These are phyloP conservation scores for Avena insularis DNA, from an alignment of 176 grass and related monocot species.

Conservation along the genomic window DNA sequence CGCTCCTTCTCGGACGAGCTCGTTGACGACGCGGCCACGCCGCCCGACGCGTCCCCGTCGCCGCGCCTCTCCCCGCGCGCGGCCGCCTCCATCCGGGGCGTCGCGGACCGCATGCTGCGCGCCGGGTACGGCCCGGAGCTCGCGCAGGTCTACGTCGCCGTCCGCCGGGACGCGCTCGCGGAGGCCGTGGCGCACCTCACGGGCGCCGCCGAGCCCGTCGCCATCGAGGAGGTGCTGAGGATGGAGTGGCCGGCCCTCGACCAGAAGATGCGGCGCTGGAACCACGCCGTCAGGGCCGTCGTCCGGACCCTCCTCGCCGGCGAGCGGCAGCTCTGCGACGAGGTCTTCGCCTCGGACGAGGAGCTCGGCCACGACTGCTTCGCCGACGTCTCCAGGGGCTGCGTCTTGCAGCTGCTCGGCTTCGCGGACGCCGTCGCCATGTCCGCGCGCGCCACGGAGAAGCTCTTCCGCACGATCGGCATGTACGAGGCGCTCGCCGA, in stretches of 20 bases:
- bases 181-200: constrained; percentile 55
- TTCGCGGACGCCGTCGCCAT: constrained; percentile 79
- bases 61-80: constrained; percentile 43
- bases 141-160: constrained; percentile 63
- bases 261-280: constrained; percentile 77
- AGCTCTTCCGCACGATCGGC: constrained; percentile 72
- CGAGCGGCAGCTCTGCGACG: constrained; percentile 64
- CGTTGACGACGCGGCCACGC: constrained; percentile 31
- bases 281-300: constrained; percentile 51
- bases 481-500: constrained; percentile 86
- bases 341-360: constrained; percentile 54
- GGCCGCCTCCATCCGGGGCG: constrained; percentile 32
- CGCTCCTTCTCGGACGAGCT: constrained; percentile 43
- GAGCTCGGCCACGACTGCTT: constrained; percentile 76
- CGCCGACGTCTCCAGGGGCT: constrained; percentile 65
- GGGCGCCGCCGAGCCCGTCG: constrained; percentile 57
- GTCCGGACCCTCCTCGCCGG: constrained; percentile 53
- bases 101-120: constrained; percentile 65
- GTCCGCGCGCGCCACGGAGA: constrained; percentile 59
- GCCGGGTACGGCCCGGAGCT: constrained; percentile 78
- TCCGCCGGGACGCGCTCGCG: constrained; percentile 62
- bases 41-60: constrained; percentile 36
- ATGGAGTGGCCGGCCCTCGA: constrained; percentile 77
- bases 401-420: constrained; percentile 74
- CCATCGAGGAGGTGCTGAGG: constrained; percentile 75